Percentiles rank a stretch among this genome's conserved stretches.
phyloP scores from a whole-genome alignment of 2,329 filamentous ascomycete genomes.

The Phyllachora maydis region DNA sequence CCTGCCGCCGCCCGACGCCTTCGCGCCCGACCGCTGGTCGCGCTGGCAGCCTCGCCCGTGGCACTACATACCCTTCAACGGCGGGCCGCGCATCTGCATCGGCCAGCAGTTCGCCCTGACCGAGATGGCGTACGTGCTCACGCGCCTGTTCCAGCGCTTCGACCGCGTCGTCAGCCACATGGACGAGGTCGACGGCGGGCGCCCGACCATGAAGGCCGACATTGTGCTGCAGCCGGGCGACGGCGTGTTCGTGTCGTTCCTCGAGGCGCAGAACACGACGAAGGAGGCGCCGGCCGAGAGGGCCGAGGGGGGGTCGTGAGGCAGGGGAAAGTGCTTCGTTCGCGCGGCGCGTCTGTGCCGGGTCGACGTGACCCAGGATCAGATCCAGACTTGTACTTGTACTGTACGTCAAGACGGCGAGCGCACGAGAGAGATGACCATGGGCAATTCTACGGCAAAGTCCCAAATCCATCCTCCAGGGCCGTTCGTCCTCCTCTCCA shows the following conservation, averaged over 20 bases:
- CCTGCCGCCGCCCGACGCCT: constrained; percentile 27
- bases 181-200: constrained; percentile 29
- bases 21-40: constrained; percentile 48
- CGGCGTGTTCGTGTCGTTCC: constrained; percentile 36
- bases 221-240: constrained; percentile 38
- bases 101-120: constrained; percentile 69
- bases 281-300: neutral
- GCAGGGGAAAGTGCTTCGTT: too few relatives aligned
- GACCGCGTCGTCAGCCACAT: constrained; percentile 38
- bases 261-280: constrained; percentile 16
- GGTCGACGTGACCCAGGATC: too few relatives aligned
- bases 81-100: constrained; percentile 53
- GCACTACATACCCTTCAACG: constrained; percentile 59
- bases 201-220: constrained; percentile 32
- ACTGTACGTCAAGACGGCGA: too few relatives aligned
- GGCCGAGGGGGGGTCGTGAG: too few relatives aligned
- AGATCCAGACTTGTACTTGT: too few relatives aligned
- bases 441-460: too few relatives aligned
- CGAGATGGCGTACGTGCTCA: constrained; percentile 54
- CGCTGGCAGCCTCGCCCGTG: constrained; percentile 42
- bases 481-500: too few relatives aligned
- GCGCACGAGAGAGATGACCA: too few relatives aligned
- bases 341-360: too few relatives aligned
- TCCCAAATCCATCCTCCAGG: too few relatives aligned
- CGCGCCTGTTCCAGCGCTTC: constrained; percentile 53